Conservation (phyloP, 2,329 filamentous ascomycete genomes). For the Ciborinia camelliae region DNA sequence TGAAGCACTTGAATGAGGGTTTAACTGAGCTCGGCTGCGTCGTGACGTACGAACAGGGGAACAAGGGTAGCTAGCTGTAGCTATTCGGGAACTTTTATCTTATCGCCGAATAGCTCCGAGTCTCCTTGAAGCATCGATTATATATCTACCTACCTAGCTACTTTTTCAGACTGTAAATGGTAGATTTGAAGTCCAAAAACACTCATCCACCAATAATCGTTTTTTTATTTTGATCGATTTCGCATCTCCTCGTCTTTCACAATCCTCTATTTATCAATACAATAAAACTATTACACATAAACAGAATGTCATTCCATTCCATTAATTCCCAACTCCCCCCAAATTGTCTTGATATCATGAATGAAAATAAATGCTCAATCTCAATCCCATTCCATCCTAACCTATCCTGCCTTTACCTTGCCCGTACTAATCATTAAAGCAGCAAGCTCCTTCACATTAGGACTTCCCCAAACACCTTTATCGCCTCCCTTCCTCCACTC, state of each 20-base stretch:
- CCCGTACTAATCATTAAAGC: slow-evolving; percentile 49
- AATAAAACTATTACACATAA: slow-evolving; percentile 7
- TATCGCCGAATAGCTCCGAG: neutral
- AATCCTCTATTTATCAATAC: neutral
- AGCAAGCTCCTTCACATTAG: slow-evolving; percentile 61
- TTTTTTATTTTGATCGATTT: neutral
- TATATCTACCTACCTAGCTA: no score
- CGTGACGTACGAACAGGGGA: slow-evolving; percentile 6
- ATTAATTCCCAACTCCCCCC: slow-evolving; percentile 5
- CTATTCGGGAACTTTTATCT: neutral
- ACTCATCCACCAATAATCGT: neutral
- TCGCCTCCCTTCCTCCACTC: slow-evolving; percentile 67
- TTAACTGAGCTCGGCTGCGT: neutral
- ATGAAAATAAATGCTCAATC: neutral
- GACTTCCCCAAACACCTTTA: slow-evolving; percentile 60
- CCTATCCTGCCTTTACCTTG: neutral
- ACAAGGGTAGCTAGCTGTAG: neutral
- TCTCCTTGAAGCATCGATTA: neutral
- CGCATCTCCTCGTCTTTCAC: neutral
- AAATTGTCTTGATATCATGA: slow-evolving; percentile 16
- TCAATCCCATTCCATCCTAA: neutral
- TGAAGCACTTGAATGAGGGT: neutral
- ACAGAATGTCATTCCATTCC: neutral
- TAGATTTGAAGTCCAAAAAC: neutral
- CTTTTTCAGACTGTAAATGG: neutral